Conservation (phyloP, 2,329 filamentous ascomycete species). For the Verticillium nonalfalfae region DNA sequence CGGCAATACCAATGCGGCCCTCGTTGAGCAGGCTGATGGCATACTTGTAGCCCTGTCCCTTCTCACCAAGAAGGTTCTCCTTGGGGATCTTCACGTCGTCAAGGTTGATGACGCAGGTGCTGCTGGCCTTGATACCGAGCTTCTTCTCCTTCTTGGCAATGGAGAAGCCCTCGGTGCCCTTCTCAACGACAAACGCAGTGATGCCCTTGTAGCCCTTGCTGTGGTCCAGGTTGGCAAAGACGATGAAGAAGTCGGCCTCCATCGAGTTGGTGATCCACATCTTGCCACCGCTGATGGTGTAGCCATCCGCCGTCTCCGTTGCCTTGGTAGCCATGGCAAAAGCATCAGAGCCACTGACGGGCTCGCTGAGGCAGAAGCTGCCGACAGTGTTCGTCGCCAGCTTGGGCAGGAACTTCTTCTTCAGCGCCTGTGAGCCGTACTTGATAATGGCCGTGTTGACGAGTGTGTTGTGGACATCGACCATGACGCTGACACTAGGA, state of each 20-base stretch:
- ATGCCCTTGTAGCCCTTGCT: constrained; percentile 95
- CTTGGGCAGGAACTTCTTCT: constrained; percentile 84
- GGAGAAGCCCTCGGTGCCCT: constrained; percentile 79
- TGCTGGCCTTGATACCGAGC: constrained; percentile 90
- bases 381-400: constrained; percentile 86
- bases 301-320: constrained; percentile 74
- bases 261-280: constrained; percentile 99
- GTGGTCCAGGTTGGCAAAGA: constrained; percentile 92
- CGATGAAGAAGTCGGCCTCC: constrained; percentile 92
- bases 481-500: constrained; percentile 89
- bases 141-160: constrained; percentile 99
- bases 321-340: constrained; percentile 93
- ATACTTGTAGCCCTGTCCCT: constrained; percentile 95
- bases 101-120: constrained; percentile 95
- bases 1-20: constrained; percentile 93
- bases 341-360: constrained; percentile 87
- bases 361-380: constrained; percentile 90
- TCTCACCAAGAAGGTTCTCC: constrained; percentile 80
- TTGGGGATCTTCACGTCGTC: constrained; percentile 90
- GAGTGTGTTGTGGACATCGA: constrained; percentile 96
- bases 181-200: constrained; percentile 91
- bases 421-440: constrained; percentile 68
- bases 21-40: constrained; percentile 93
- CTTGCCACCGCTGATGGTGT: constrained; percentile 84
- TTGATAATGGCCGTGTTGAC: constrained; percentile 91